phyloP scores from a whole-genome alignment of 306 rosid genomes.

The Rosa lucieae region DNA sequence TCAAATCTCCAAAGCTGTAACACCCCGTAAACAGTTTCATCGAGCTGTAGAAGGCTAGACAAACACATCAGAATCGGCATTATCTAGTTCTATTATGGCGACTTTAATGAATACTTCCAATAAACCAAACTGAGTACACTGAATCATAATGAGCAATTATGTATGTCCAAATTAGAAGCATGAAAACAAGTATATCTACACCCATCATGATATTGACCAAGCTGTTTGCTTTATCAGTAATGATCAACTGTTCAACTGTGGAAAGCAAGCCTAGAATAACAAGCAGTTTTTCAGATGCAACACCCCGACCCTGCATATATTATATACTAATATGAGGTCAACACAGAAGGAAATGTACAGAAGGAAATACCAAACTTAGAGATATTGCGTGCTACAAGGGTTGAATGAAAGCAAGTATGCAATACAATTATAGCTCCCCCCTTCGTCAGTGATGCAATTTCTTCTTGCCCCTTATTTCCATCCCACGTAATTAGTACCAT shows the following conservation, averaged over 20 bases:
- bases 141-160: not conserved
- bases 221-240: not conserved
- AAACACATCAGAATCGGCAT: not conserved
- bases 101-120: not conserved
- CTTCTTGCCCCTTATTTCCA: not conserved
- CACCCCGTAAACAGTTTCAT: not conserved
- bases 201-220: not conserved
- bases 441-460: not conserved
- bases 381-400: slow-evolving; percentile 28
- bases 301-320: not conserved
- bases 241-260: not conserved
- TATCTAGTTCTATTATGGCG: not conserved
- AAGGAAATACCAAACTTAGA: not conserved
- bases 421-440: not conserved
- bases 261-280: not conserved
- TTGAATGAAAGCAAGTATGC: slow-evolving; percentile 1
- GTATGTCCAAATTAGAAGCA: not conserved
- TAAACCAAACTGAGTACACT: not conserved
- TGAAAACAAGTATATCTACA: not conserved
- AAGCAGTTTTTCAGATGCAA: not conserved
- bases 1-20: not conserved
- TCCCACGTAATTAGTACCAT: not conserved
- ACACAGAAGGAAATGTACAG: not conserved
- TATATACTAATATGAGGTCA: not conserved
- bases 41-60: not conserved